These are phyloP conservation scores for Acer yangbiense DNA, from an alignment of 345 rosid species.

Conservation along the genomic window DNA sequence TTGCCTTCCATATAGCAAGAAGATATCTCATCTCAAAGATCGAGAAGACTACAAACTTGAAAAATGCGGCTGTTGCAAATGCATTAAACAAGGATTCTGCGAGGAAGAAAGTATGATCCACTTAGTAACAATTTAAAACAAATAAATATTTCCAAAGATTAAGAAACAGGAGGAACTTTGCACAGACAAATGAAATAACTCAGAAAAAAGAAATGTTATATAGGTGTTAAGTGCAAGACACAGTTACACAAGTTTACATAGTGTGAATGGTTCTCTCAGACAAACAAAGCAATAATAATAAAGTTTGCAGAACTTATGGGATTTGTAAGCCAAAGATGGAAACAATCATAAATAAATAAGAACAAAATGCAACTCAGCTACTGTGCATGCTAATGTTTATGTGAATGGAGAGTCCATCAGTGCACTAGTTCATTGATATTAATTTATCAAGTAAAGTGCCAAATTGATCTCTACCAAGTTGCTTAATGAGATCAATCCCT, in stretches of 20 bases:
- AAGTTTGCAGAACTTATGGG: not conserved
- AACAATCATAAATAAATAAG: not conserved
- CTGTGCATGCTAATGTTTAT: not conserved
- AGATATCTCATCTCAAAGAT: conserved; percentile 99
- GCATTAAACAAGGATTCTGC: conserved; percentile 98
- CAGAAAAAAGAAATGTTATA: not conserved
- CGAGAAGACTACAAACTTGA: conserved; percentile 98
- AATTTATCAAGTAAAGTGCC: not conserved
- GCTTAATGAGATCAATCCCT: conserved; percentile 1
- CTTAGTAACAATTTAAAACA: conserved; percentile 19
- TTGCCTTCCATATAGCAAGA: conserved; percentile 97
- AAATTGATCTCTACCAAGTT: not conserved
- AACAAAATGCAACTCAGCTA: not conserved
- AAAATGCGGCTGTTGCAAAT: conserved; percentile 97
- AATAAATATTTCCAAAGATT: conserved; percentile 10
- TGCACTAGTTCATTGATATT: not conserved
- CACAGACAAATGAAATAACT: not conserved
- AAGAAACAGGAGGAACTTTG: not conserved
- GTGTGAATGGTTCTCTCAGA: not conserved
- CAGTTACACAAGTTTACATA: not conserved
- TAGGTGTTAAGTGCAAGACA: not conserved
- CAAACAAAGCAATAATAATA: not conserved
- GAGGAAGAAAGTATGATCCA: conserved; percentile 24
- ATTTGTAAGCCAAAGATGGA: not conserved
- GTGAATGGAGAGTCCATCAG: not conserved